Evolutionary conservation across 305 asterid genomes (phyloP).

Genomic region (Lippia alba): DNA sequence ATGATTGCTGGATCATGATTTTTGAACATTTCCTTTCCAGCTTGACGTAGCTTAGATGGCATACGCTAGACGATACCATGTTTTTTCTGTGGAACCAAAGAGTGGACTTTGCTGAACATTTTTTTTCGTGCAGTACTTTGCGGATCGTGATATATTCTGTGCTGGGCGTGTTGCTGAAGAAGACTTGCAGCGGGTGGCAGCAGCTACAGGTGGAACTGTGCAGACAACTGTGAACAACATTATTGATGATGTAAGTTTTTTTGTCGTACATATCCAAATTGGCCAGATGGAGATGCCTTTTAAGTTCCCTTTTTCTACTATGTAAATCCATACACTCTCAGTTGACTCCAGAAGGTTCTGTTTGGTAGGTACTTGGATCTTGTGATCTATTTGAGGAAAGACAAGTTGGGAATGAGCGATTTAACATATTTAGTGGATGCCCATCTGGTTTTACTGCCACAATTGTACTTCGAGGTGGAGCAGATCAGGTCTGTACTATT

Average conservation of each 20-base stretch:
- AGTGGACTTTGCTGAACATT: slow-evolving; percentile 4
- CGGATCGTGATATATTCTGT: slow-evolving; percentile 90
- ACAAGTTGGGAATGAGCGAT: slow-evolving; percentile 99
- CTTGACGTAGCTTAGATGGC: neutral
- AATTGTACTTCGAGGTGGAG: slow-evolving; percentile 99
- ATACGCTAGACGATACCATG: neutral
- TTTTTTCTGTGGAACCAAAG: neutral
- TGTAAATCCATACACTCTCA: slow-evolving; percentile 1
- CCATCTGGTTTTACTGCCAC: slow-evolving; percentile 95
- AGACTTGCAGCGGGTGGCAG: slow-evolving; percentile 69
- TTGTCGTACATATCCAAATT: slow-evolving; percentile 16
- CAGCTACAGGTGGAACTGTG: slow-evolving; percentile 83
- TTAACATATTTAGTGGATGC: slow-evolving; percentile 96
- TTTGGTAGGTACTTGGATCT: slow-evolving; percentile 83
- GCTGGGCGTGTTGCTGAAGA: slow-evolving; percentile 79
- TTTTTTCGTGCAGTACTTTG: slow-evolving; percentile 76
- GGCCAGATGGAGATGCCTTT: neutral
- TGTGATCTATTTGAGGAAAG: slow-evolving; percentile 94
- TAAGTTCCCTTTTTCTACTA: neutral
- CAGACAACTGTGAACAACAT: slow-evolving; percentile 92
- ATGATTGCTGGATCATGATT: slow-evolving; percentile 1
- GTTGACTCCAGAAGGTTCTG: slow-evolving; percentile 34
- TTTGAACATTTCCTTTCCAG: neutral
- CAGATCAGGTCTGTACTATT: slow-evolving; percentile 84
- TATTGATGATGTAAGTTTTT: slow-evolving; percentile 67